Conservation (phyloP, 1,139 yeast genomes). For the Kurtzmaniella quercitrusa region DNA sequence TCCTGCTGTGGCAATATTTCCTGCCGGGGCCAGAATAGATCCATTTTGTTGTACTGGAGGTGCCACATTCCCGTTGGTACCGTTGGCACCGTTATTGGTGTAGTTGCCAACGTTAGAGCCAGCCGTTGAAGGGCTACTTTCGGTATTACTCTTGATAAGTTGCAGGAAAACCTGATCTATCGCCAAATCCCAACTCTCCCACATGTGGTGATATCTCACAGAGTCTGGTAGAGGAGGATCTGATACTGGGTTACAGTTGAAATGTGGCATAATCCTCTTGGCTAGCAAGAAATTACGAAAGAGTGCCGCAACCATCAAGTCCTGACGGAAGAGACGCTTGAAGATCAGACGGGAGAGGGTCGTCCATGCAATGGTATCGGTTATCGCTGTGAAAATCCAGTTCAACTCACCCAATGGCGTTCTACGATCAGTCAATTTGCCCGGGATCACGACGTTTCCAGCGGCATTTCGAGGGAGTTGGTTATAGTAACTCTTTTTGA, state of each 20-base stretch:
- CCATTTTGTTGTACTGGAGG: neutral
- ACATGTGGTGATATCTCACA: constrained; percentile 80
- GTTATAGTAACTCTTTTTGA: constrained; percentile 60
- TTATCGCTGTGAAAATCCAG: constrained; percentile 97
- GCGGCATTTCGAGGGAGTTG: constrained; percentile 46
- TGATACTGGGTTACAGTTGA: constrained; percentile 91
- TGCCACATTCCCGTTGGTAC: neutral
- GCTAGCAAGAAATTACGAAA: constrained; percentile 91
- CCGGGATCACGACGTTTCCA: constrained; percentile 76
- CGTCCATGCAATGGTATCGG: constrained; percentile 98
- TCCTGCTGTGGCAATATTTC: neutral
- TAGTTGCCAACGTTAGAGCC: neutral
- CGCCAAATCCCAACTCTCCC: constrained; percentile 99
- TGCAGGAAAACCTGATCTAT: constrained; percentile 88
- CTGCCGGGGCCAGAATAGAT: neutral
- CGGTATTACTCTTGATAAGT: constrained; percentile 35
- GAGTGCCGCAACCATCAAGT: constrained; percentile 92
- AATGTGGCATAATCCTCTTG: constrained; percentile 88
- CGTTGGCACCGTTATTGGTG: too few species aligned
- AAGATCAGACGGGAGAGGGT: constrained; percentile 83
- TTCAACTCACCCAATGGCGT: constrained; percentile 95
- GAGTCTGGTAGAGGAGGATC: constrained; percentile 90
- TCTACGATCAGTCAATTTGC: constrained; percentile 84
- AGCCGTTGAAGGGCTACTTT: neutral
- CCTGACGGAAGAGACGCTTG: constrained; percentile 89